Evolutionary conservation across 2,329 filamentous ascomycete genomes (phyloP), one percentile per base, ranked within the genome.

Genomic region (Pseudodiploospora longispora): DNA sequence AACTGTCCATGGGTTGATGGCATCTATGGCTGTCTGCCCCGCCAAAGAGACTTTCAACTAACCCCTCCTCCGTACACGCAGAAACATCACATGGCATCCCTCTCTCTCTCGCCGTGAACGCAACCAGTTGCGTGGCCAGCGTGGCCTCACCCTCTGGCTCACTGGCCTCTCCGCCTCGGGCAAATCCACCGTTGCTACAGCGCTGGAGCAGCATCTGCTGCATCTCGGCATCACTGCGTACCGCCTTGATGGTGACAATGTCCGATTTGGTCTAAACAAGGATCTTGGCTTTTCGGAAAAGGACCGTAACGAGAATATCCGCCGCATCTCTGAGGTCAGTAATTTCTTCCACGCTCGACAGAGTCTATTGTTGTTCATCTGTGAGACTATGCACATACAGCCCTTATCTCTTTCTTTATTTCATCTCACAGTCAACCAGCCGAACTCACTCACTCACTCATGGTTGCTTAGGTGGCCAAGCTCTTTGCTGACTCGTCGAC

Each of bases 251-350:
- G 93, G 91, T 59, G 93, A 98, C 78, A 98, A 98, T 69, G 85
- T 98, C 54, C 91, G 93, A 49, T 96, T 97, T 71, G 93, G 93
- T 10, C 77, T 98, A 55, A 98, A 97, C 80, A 95, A 94, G 70
- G 91, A 97, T 71, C 78, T 98, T 8, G 91, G 91, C 10, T 98
- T 97, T 74, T 85, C 81, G 52, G 91, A 95, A 62, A 80, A 82
- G 61, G 90, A 96, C 72, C 82, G 93, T 56, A 94, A 91, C 63
- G 93, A 98, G 76, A 98, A 98, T 72, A 98, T 98, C 63, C 82
- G 93, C 49, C 83, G 93, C 52, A 96, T 98, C 59, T 88, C 87
- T 43, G 91, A 98, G 75, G 75, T 76, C 50, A 36, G 59, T 37
- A 37, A 49, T 19, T 19, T 19, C 19, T 19, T 19, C 19, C 19